These are phyloP conservation scores for Penicillium sp. DNA, from an alignment of 2,329 filamentous ascomycete genomes.

Conservation along the genomic window DNA sequence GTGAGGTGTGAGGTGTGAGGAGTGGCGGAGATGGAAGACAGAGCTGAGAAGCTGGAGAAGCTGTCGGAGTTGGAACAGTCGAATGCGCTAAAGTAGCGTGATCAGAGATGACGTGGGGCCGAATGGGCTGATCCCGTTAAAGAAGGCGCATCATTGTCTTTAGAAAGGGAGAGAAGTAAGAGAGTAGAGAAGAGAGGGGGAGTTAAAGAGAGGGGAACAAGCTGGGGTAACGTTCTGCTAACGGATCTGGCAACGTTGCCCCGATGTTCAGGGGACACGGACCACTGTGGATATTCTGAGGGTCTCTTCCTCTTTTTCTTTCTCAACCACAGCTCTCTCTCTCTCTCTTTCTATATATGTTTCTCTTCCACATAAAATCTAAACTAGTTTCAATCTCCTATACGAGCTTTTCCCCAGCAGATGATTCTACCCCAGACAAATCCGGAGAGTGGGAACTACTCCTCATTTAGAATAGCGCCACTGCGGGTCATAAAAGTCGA, in stretches of 20 bases:
- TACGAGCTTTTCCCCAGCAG: too few species aligned
- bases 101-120: constrained; percentile 33
- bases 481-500: constrained; percentile 16
- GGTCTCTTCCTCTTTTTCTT: not conserved
- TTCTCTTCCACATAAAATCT: not conserved
- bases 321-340: too few species aligned
- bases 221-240: constrained; percentile 14
- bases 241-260: constrained; percentile 29
- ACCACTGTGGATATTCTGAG: constrained; percentile 10
- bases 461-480: constrained; percentile 7
- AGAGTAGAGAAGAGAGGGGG: constrained; percentile 12
- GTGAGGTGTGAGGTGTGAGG: constrained; percentile 3
- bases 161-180: constrained; percentile 6
- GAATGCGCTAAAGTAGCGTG: constrained; percentile 33
- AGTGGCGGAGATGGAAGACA: not conserved
- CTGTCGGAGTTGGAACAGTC: not conserved
- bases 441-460: not conserved
- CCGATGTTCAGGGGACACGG: constrained; percentile 29
- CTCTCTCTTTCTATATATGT: not conserved
- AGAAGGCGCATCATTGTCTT: constrained; percentile 23
- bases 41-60: not conserved
- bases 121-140: constrained; percentile 27
- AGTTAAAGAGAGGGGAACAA: constrained; percentile 12
- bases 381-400: too few species aligned
- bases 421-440: not conserved